Base-by-base conservation (phyloP, 2,329 filamentous ascomycete species). In the Rhynchosporium agropyri region DNA sequence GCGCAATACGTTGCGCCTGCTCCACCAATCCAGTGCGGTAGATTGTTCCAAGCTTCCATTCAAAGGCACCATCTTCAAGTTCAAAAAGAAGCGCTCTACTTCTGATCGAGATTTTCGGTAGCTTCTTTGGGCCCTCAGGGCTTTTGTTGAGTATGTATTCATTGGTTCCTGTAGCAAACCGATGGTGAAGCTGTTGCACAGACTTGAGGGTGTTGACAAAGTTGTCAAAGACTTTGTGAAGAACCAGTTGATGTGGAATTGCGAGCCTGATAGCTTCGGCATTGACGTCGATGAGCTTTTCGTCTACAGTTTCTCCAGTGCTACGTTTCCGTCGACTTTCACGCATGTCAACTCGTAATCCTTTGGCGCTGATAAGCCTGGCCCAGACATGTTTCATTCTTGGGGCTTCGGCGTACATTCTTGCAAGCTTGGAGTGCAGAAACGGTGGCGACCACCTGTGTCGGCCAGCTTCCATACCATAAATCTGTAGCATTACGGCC, bases 31-130 rank as follows among this genome's bases (percentile, higher is more conserved):
- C 95, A 51, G 91, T 86, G 38, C 94, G 88, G 75, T 98, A 99
- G 58, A 99, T 99, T 73, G 92, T 88, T 15, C 93, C 92, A 9
- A 99, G 80, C 74, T 97, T 98, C 91, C 93, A 99, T 75, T 99
- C 95, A 72, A 99, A 99, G 0, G 91, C 89, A 56, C 95, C 94
- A 74, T 99, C 95, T 77, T 99, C 95, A 42, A 99, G 81, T 73
- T 98, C 94, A 63, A 99, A 94, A 2, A 97, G 78, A 29, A 99
- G 81, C 4, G 90, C 90, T 70, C 90, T 90, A 60, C 89, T 89
- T 58, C 92, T 86, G 9, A 99, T 69, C 0, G 92, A 94, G 28
- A 99, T 80, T 72, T 91, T 94, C 1, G 95, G 95, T 0, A 99
- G 87, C 51, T 85, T 81, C 74, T 96, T 98, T 0, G 96, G 92